Evolutionary conservation across 805 yeast species (phyloP).

Genomic region (Maudiozyma pseudohumilis): DNA sequence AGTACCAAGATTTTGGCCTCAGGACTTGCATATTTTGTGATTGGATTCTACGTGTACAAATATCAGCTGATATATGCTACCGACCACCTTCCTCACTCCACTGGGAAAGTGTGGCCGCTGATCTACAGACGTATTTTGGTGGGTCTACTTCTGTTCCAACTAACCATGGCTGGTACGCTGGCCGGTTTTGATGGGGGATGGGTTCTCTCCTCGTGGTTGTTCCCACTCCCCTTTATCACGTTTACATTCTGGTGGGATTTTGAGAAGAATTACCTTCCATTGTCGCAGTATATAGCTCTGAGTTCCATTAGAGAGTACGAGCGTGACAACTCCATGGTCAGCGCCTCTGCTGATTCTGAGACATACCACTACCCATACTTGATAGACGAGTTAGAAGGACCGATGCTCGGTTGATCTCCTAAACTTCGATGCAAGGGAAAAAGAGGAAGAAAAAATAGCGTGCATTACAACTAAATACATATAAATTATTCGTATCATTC

Average conservation of each 20-base stretch:
- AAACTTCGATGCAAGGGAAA: too few relatives aligned
- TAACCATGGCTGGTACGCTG: conserved; percentile 87
- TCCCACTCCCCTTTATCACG: conserved; percentile 70
- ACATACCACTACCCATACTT: conserved; percentile 72
- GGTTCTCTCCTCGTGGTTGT: conserved; percentile 55
- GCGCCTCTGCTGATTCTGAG: conserved; percentile 26
- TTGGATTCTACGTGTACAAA: conserved; percentile 84
- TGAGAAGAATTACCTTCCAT: conserved; percentile 69
- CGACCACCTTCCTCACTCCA: conserved; percentile 93
- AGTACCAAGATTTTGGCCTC: conserved; percentile 79
- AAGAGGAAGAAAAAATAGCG: too few relatives aligned
- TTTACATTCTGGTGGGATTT: conserved; percentile 65
- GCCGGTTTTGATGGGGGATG: conserved; percentile 72
- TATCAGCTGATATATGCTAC: conserved; percentile 84
- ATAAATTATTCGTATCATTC: too few relatives aligned
- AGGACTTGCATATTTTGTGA: conserved; percentile 70
- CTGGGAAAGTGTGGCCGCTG: conserved; percentile 93
- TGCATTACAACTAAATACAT: too few relatives aligned
- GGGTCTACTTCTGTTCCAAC: conserved; percentile 75
- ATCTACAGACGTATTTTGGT: conserved; percentile 72
- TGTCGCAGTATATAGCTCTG: conserved; percentile 77
- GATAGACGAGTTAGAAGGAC: conserved; percentile 67
- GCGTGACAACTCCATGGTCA: conserved; percentile 18
- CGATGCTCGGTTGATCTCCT: conserved; percentile 48
- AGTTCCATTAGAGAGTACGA: conserved; percentile 57